Evolutionary conservation across 208 protist genomes (phyloP).

Genomic region (Acanthamoeba castellanii): DNA sequence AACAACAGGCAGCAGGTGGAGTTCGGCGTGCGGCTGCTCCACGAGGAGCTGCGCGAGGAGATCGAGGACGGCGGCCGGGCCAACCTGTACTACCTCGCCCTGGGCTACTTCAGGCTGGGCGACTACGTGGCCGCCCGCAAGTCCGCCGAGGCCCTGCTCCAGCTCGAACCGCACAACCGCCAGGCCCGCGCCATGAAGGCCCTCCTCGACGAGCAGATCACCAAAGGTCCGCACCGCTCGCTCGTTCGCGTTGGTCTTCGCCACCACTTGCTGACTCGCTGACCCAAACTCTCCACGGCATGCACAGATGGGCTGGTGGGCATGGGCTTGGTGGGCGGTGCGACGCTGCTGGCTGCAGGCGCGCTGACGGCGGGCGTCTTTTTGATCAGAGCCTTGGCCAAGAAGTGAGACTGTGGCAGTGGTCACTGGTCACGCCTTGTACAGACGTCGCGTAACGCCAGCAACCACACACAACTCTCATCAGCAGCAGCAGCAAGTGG

Average conservation of each 20-base stretch:
- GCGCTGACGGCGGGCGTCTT: slow-evolving; percentile 21
- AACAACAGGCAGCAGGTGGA: neutral
- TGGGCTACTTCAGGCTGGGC: slow-evolving; percentile 36
- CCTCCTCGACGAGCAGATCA: slow-evolving; percentile 58
- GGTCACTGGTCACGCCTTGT: neutral
- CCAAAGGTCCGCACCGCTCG: slow-evolving; percentile 30
- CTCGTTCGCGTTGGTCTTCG: neutral
- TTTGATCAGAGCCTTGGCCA: slow-evolving; percentile 27
- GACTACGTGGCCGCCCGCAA: slow-evolving; percentile 33
- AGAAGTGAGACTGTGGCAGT: neutral
- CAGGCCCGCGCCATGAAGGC: slow-evolving; percentile 55
- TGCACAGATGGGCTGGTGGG: slow-evolving; percentile 32
- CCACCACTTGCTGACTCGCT: neutral
- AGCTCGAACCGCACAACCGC: slow-evolving; percentile 19
- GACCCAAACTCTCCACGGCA: neutral
- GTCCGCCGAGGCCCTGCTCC: neutral
- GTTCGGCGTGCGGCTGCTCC: neutral
- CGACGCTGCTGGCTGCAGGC: neutral
- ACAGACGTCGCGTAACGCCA: neutral
- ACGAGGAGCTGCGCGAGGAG: slow-evolving; percentile 5
- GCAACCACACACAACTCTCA: no score
- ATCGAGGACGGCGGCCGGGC: slow-evolving; percentile 9
- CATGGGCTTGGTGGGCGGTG: slow-evolving; percentile 33
- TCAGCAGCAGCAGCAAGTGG: no score
- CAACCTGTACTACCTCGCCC: slow-evolving; percentile 50